A percentile compares a stretch with the other conserved stretches of the same genome.
Conservation (phyloP, 805 yeast species). For the Candida sithepensis region DNA sequence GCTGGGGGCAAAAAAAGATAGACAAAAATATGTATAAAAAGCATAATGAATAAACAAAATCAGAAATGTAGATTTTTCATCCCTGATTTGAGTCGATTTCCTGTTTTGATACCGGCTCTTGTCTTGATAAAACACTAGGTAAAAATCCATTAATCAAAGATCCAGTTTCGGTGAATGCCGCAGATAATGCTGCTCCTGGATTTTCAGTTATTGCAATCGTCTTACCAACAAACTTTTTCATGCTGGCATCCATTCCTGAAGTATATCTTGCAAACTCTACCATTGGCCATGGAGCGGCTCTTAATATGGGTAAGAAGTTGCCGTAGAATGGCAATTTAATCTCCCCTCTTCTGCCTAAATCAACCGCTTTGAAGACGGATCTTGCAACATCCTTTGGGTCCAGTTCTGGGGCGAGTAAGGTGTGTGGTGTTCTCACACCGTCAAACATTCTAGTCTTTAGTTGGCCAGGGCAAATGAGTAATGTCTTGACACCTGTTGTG, state of each 20-base stretch:
- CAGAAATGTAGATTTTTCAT: neutral
- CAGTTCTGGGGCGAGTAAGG: constrained; percentile 76
- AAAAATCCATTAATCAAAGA: constrained; percentile 17
- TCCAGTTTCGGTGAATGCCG: constrained; percentile 18
- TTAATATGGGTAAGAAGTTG: constrained; percentile 63
- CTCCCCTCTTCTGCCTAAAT: constrained; percentile 62
- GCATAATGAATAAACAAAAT: neutral
- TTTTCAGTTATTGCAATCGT: constrained; percentile 16
- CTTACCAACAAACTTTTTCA: constrained; percentile 31
- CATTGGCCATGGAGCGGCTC: constrained; percentile 71
- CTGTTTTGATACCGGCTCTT: neutral
- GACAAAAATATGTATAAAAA: constrained; percentile 1
- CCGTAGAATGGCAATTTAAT: constrained; percentile 76
- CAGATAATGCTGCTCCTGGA: constrained; percentile 14
- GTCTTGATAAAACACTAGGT: constrained; percentile 9
- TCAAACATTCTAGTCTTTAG: constrained; percentile 70
- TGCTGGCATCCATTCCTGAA: constrained; percentile 64
- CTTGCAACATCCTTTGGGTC: constrained; percentile 65
- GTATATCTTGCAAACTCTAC: constrained; percentile 49
- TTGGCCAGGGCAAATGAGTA: constrained; percentile 87
- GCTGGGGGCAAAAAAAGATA: constrained; percentile 16
- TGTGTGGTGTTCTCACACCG: constrained; percentile 70
- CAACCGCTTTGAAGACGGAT: constrained; percentile 51
- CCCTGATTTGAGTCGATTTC: neutral
- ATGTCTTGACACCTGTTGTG: constrained; percentile 57